Percentiles rank a stretch among this genome's conserved stretches.
These are phyloP conservation scores for Heliosperma pusillum DNA, from an alignment of 148 eudicot species.

Conservation along the genomic window DNA sequence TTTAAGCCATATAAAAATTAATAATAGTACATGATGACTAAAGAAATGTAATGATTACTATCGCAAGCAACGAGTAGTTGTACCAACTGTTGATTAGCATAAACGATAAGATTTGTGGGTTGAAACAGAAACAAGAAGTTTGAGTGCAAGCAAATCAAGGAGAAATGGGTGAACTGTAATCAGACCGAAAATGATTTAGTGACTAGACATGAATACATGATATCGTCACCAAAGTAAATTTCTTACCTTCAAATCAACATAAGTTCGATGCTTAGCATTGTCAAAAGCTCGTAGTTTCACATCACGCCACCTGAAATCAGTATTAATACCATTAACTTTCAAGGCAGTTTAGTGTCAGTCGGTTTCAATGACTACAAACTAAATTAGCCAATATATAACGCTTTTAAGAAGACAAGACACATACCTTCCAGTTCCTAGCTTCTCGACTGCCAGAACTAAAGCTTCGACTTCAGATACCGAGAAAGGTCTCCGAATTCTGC, in stretches of 20 bases:
- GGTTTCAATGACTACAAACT: too few species aligned
- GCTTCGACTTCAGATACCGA: conserved; percentile 94
- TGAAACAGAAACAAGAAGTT: conserved; percentile 5
- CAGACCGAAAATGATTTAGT: neutral
- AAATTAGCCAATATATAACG: too few species aligned
- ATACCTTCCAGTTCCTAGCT: conserved; percentile 99
- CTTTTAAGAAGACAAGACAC: neutral
- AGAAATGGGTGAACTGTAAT: neutral
- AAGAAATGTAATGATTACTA: conserved; percentile 23
- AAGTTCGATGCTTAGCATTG: conserved; percentile 86
- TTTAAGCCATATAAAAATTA: neutral
- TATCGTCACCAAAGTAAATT: neutral
- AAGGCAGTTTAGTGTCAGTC: too few species aligned
- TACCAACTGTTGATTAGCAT: conserved; percentile 27
- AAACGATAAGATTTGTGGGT: conserved; percentile 8
- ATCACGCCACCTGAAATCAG: conserved; percentile 84
- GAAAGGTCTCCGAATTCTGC: conserved; percentile 94
- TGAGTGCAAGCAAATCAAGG: conserved; percentile 15
- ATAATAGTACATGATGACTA: neutral
- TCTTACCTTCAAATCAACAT: conserved; percentile 87
- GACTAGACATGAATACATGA: neutral
- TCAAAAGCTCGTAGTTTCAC: conserved; percentile 86
- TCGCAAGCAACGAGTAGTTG: conserved; percentile 27
- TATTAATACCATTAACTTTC: neutral
- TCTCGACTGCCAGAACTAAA: conserved; percentile 91